These are phyloP conservation scores for Gliomastix tumulicola DNA, from an alignment of 2,329 filamentous ascomycete genomes.

Conservation along the genomic window DNA sequence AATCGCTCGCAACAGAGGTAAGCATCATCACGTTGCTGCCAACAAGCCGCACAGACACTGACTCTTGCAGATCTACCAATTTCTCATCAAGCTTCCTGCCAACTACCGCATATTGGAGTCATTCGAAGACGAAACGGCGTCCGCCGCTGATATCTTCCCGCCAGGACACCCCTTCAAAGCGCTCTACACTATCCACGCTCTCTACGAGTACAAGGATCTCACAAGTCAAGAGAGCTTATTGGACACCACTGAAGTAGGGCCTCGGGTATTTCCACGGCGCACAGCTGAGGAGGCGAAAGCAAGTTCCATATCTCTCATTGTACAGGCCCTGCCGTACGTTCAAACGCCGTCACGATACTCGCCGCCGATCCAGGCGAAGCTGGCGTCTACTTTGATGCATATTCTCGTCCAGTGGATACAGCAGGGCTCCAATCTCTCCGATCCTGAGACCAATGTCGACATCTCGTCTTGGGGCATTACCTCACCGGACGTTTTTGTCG, in stretches of 20 bases:
- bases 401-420: too few relatives aligned
- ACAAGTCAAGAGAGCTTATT: not conserved
- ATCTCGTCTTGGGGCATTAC: too few relatives aligned
- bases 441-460: too few relatives aligned
- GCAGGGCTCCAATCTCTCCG: too few relatives aligned
- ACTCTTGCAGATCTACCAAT: conserved; percentile 53
- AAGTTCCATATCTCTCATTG: not conserved
- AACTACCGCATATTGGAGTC: conserved; percentile 54
- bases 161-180: conserved; percentile 63
- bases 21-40: conserved; percentile 7
- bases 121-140: conserved; percentile 46
- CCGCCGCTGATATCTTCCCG: conserved; percentile 59
- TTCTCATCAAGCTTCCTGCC: conserved; percentile 63
- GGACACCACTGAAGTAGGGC: too few relatives aligned
- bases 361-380: not conserved
- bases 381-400: conserved; percentile 1
- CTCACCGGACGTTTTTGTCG: too few relatives aligned
- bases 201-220: conserved; percentile 52
- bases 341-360: not conserved
- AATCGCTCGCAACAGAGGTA: conserved; percentile 62
- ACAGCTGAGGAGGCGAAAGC: conserved; percentile 1
- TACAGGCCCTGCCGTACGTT: not conserved
- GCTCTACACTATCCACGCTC: conserved; percentile 63
- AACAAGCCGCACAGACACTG: too few relatives aligned
- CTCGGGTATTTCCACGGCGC: too few relatives aligned